These are phyloP conservation scores for Punctularia strigosozonata DNA, from an alignment of 768 basidiomycete species.

Conservation along the genomic window DNA sequence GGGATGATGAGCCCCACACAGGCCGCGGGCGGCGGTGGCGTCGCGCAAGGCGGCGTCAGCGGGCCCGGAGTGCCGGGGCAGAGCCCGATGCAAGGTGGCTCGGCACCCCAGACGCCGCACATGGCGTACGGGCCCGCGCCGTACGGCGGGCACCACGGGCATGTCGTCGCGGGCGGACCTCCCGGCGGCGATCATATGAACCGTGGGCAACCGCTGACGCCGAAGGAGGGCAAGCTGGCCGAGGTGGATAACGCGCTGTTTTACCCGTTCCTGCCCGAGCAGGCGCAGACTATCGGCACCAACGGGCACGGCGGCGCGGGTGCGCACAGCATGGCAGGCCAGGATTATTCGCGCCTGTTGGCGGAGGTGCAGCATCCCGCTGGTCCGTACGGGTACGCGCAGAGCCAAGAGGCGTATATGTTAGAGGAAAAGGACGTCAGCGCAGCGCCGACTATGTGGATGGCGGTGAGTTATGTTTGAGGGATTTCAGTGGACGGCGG, in stretches of 20 bases:
- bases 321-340: conserved; percentile 9
- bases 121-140: background rate
- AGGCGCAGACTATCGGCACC: conserved; percentile 10
- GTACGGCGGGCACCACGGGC: conserved; percentile 3
- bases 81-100: background rate
- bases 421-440: conserved; percentile 48
- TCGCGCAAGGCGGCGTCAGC: background rate
- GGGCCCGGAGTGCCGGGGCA: background rate
- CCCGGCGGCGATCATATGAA: too few relatives aligned
- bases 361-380: conserved; percentile 45
- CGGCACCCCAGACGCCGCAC: background rate
- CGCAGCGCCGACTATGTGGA: conserved; percentile 2
- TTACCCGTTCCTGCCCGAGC: conserved; percentile 70
- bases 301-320: conserved; percentile 5
- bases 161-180: background rate
- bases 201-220: conserved; percentile 1
- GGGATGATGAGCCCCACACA: conserved; percentile 12
- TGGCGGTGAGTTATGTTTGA: conserved; percentile 7
- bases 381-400: conserved; percentile 41
- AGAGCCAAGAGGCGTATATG: conserved; percentile 53
- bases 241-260: conserved; percentile 62
- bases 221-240: conserved; percentile 28
- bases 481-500: conserved; percentile 8
- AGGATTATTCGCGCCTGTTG: conserved; percentile 42
- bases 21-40: conserved; percentile 3